Evolutionary conservation across 495 filamentous ascomycete genomes (phyloP).

Genomic region (Lineolata rhizophorae): DNA sequence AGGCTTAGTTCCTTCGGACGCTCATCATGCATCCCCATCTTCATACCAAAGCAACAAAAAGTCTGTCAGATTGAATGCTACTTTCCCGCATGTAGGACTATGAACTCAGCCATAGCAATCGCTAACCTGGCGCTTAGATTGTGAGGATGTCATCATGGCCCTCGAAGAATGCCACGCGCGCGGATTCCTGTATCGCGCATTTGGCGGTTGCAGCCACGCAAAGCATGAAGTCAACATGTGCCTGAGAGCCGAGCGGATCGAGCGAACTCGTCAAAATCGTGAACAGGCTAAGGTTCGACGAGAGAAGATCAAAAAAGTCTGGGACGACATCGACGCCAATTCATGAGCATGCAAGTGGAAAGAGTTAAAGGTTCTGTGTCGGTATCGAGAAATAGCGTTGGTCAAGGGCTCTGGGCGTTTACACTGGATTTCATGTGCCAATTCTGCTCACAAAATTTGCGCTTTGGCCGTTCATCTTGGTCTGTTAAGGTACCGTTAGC

Average conservation of each 20-base stretch:
- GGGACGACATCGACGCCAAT: conserved; percentile 69
- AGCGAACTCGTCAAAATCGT: conserved; percentile 56
- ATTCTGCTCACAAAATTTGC: background rate
- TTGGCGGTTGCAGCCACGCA: conserved; percentile 73
- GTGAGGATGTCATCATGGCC: conserved; percentile 76
- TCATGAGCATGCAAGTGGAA: conserved; percentile 19
- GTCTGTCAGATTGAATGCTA: conserved; percentile 36
- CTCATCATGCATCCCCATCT: conserved; percentile 85
- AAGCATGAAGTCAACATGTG: conserved; percentile 69
- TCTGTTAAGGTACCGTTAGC: too few species aligned
- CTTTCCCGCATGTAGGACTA: too few species aligned
- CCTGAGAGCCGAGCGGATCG: conserved; percentile 52
- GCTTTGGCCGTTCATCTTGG: background rate
- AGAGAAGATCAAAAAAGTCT: conserved; percentile 43
- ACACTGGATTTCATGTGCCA: background rate
- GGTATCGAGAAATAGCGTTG: background rate
- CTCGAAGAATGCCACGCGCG: conserved; percentile 90
- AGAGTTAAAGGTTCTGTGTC: background rate
- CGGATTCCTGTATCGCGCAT: conserved; percentile 71
- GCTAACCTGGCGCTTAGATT: conserved; percentile 32
- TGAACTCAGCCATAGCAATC: conserved; percentile 1
- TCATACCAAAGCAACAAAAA: conserved; percentile 71
- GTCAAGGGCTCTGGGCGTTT: background rate
- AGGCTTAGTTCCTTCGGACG: too few species aligned
- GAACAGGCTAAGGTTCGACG: conserved; percentile 45